phyloP scores from a whole-genome alignment of 495 filamentous ascomycete genomes.

The Aspergillus nidulans region DNA sequence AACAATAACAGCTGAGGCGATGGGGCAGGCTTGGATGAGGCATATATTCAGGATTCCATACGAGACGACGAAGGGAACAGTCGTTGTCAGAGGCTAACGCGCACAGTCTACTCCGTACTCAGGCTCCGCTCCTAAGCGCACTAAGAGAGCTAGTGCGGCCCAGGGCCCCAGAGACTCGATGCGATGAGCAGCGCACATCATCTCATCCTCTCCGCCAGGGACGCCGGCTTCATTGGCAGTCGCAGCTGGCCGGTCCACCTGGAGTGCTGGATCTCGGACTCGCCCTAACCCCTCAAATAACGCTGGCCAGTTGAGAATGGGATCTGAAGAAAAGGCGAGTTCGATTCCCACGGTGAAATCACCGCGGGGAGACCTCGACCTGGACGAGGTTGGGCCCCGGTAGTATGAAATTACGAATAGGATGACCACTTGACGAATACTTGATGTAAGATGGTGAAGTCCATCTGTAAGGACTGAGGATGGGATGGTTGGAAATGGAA shows the following conservation, averaged over 20 bases:
- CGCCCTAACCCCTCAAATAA: constrained; percentile 19
- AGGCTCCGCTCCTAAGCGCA: background rate
- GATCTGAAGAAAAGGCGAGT: background rate
- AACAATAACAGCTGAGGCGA: background rate
- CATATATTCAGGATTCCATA: constrained; percentile 3
- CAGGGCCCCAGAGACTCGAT: constrained; percentile 2
- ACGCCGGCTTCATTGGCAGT: constrained; percentile 19
- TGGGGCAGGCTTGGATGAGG: background rate
- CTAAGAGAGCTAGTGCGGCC: constrained; percentile 8
- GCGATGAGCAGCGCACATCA: constrained; percentile 26
- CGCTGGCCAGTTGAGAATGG: background rate
- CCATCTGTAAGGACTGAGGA: constrained; percentile 4
- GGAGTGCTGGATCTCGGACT: background rate
- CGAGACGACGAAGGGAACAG: background rate
- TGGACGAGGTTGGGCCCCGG: no score
- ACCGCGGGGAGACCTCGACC: no score
- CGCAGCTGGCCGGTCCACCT: constrained; percentile 9
- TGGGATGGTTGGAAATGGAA: no score
- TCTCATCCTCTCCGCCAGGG: constrained; percentile 19
- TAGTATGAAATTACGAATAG: no score
- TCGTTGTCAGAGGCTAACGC: background rate
- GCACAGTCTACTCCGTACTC: background rate
- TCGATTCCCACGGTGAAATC: background rate
- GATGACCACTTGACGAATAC: background rate
- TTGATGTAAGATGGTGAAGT: background rate